Evolutionary conservation across 2,329 filamentous ascomycete species (phyloP).

Genomic region (Juglanconis sp.): DNA sequence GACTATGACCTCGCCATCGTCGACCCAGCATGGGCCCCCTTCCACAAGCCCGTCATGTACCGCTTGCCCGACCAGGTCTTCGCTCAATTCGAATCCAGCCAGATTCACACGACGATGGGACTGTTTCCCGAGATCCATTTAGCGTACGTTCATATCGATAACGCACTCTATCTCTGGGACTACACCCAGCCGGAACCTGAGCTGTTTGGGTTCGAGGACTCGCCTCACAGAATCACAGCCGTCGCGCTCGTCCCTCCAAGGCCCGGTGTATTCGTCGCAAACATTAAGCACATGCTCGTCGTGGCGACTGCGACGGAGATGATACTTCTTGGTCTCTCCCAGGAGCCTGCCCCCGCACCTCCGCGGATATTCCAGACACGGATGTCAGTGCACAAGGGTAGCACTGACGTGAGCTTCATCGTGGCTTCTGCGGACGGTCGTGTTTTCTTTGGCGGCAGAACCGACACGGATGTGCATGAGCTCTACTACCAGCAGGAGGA

Average conservation of each 20-base stretch:
- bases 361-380: conserved; percentile 81
- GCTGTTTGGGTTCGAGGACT: conserved; percentile 87
- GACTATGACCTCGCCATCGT: conserved; percentile 78
- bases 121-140: conserved; percentile 92
- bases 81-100: conserved; percentile 83
- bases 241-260: conserved; percentile 85
- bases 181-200: conserved; percentile 91
- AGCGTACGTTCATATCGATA: conserved; percentile 94
- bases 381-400: conserved; percentile 75
- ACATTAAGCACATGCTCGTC: conserved; percentile 84
- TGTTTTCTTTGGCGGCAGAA: conserved; percentile 84
- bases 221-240: conserved; percentile 82
- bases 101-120: conserved; percentile 90
- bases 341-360: conserved; percentile 56
- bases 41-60: conserved; percentile 82
- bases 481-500: conserved; percentile 96
- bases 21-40: conserved; percentile 77
- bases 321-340: conserved; percentile 76
- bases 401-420: conserved; percentile 74
- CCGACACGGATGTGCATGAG: conserved; percentile 86
- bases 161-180: conserved; percentile 95
- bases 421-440: conserved; percentile 79
- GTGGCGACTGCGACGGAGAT: conserved; percentile 85
- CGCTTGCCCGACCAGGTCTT: conserved; percentile 90
- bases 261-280: conserved; percentile 78